phyloP scores from a whole-genome alignment of 1,139 yeast genomes.

The Torulaspora pretoriensis region DNA sequence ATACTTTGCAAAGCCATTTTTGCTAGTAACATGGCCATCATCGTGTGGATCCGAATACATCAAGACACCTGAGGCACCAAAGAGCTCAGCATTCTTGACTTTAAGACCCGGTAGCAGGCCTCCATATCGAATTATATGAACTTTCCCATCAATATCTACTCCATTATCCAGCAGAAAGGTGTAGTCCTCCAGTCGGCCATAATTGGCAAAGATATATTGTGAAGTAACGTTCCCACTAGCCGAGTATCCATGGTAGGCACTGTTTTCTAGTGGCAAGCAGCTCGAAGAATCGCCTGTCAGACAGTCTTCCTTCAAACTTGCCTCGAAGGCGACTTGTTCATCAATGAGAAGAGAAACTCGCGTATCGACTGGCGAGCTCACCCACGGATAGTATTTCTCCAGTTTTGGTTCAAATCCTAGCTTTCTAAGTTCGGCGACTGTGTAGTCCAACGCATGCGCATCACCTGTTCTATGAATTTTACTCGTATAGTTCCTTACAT shows the following conservation, averaged over 20 bases:
- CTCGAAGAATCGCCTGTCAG: constrained; percentile 67
- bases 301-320: constrained; percentile 66
- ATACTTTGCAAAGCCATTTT: constrained; percentile 41
- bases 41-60: constrained; percentile 50
- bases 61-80: constrained; percentile 56
- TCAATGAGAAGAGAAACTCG: constrained; percentile 43
- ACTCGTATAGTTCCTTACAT: constrained; percentile 39
- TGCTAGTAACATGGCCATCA: constrained; percentile 41
- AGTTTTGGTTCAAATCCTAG: constrained; percentile 49
- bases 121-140: constrained; percentile 63
- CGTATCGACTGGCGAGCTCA: constrained; percentile 50
- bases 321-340: constrained; percentile 46
- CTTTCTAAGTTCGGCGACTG: constrained; percentile 40
- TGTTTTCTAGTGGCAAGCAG: constrained; percentile 40
- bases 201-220: constrained; percentile 54
- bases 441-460: constrained; percentile 41
- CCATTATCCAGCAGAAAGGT: constrained; percentile 40
- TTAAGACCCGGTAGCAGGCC: constrained; percentile 45
- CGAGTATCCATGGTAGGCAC: constrained; percentile 63
- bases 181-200: constrained; percentile 62
- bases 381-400: constrained; percentile 57
- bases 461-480: constrained; percentile 44
- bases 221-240: constrained; percentile 54
- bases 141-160: constrained; percentile 41
- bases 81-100: constrained; percentile 47